Evolutionary conservation across 371 early-diverging fungal genomes (phyloP), one percentile per base, ranked within the genome.

Genomic region (Circinella minor): DNA sequence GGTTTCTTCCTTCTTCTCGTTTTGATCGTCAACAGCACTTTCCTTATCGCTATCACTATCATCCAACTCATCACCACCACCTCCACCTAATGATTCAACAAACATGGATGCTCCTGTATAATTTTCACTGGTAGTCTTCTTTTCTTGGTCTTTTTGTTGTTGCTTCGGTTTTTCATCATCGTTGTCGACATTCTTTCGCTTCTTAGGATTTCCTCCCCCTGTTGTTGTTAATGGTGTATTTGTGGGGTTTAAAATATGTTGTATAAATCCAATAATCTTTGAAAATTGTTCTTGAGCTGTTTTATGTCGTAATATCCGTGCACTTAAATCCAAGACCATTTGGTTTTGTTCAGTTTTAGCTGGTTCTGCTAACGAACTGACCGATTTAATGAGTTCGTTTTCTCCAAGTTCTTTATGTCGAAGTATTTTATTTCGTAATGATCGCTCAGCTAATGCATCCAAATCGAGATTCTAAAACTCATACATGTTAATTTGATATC

Each of bases 371-470:
- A 38, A 15, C 0, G 36, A 14, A n/a, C 18, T 43, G 20, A 54
- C 49, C 36, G 65, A 37, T 17, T 71, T 55, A 18, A 76, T 46
- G 17, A 69, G 43, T 9, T 55, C 63, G 27, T 74, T 66, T 14
- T 72, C 49, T 38, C 78, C 80, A 1, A 84, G 63, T 55, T 67
- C 63, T 15, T 55, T 17, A n/a, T 77, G 67, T 63, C 80, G 79
- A 60, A 57, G 43, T 4, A 84, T 66, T 43, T 74, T 80, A 48
- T 54, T 74, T 61, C 78, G 71, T 15, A 80, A 46, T 36, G 79
- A 71, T 49, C 72, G 77, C 36, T 77, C 75, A 5, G 72, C 76
- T 14, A 84, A 71, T n/a, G 49, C 9, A n/a, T 78, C 81, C 27
- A 84, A 61, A 49, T 83, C 76, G n/a, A 83, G 14, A 14, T 47